Evolutionary conservation across 305 asterid genomes (phyloP).

Genomic region (Caryopteris hybrid): DNA sequence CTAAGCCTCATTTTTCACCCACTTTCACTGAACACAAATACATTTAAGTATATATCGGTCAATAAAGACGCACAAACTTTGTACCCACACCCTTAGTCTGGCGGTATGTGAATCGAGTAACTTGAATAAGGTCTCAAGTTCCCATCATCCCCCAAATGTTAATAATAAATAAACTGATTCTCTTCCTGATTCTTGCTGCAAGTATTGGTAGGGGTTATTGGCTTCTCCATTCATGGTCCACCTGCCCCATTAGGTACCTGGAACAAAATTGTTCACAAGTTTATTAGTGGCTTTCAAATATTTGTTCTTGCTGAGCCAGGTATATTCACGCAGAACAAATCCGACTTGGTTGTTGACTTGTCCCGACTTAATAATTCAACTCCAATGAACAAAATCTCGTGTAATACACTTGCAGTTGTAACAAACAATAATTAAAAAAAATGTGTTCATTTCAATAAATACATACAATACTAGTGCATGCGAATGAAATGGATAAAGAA

Average conservation of each 20-base stretch:
- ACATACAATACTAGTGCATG: background rate
- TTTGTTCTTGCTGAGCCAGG: background rate
- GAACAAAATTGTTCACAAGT: background rate
- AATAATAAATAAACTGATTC: background rate
- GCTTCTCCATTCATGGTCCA: constrained; percentile 7
- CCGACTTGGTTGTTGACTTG: background rate
- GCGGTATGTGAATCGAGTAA: no score
- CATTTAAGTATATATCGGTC: no score
- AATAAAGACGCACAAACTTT: no score
- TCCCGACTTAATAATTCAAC: background rate
- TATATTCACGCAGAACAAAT: background rate
- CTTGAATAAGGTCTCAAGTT: no score
- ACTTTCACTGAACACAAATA: no score
- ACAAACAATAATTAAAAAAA: background rate
- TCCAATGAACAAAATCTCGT: no score
- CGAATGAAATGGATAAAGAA: background rate
- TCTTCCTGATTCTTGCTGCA: background rate
- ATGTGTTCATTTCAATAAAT: background rate
- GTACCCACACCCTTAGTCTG: no score
- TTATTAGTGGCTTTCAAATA: background rate
- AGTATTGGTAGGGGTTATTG: background rate
- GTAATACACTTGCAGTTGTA: background rate
- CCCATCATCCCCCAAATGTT: no score
- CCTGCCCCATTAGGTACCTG: constrained; percentile 28
- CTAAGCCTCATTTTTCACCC: constrained; percentile 15